Percentiles rank a stretch among this genome's conserved stretches.
phyloP scores from a whole-genome alignment of 305 asterid genomes.

The Rubia peregrina region DNA sequence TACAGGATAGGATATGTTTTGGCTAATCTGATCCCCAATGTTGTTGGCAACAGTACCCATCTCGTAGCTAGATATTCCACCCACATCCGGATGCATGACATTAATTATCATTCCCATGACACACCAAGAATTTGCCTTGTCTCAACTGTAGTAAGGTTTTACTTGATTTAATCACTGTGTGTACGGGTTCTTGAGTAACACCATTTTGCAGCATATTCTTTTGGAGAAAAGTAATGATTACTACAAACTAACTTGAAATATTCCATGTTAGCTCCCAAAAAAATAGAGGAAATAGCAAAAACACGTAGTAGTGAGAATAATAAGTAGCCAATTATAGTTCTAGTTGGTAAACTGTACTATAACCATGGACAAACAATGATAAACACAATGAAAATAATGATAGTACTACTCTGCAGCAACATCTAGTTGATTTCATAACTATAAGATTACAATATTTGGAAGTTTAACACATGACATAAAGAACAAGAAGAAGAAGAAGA shows the following conservation, averaged over 20 bases:
- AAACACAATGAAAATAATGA: not conserved
- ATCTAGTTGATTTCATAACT: not conserved
- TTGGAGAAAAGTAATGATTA: not conserved
- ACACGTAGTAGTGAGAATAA: not conserved
- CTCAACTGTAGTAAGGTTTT: slow-evolving; percentile 65
- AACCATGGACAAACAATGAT: not conserved
- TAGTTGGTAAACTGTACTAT: no score
- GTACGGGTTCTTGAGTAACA: slow-evolving; percentile 73
- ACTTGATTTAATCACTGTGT: slow-evolving; percentile 41
- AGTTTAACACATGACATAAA: not conserved
- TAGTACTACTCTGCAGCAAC: not conserved
- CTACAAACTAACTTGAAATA: not conserved
- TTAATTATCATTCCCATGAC: slow-evolving; percentile 22
- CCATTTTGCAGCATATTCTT: slow-evolving; percentile 71
- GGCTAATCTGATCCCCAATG: no score
- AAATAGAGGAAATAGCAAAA: not conserved
- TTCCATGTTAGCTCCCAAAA: not conserved
- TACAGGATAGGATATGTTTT: not conserved
- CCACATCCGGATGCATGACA: no score
- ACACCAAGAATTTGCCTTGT: slow-evolving; percentile 85
- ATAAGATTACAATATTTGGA: not conserved
- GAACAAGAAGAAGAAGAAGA: not conserved
- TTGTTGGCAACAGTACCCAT: no score
- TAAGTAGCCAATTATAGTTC: not conserved
- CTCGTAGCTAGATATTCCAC: no score